Conservation (phyloP, 176 grass and related monocot genomes). For the Carex parvula region DNA sequence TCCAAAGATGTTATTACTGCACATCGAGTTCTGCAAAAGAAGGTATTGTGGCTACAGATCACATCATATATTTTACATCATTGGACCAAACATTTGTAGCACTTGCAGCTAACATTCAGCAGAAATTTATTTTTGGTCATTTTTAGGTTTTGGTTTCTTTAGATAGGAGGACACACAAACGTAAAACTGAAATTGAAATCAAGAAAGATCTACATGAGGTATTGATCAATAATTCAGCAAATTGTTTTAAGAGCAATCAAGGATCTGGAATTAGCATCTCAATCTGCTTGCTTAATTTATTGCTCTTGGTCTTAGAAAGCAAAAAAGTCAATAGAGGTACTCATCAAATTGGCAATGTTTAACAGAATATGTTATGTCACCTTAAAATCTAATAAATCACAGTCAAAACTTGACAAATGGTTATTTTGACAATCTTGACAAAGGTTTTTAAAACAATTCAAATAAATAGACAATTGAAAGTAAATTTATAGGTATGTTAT, state of each 20-base stretch:
- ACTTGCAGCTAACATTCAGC: background rate
- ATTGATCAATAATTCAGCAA: no score
- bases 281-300: background rate
- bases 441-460: no score
- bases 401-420: background rate
- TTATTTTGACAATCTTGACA: no score
- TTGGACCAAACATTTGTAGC: background rate
- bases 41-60: background rate
- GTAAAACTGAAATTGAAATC: background rate
- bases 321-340: background rate
- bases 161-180: background rate
- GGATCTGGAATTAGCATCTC: background rate
- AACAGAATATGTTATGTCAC: no score
- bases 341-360: background rate
- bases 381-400: background rate
- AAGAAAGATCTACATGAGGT: background rate
- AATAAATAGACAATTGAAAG: no score
- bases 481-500: no score
- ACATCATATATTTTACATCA: background rate
- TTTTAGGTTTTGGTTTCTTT: background rate
- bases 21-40: background rate
- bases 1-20: background rate
- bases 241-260: no score
- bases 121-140: background rate
- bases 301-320: background rate